These are phyloP conservation scores for Populus simonii DNA, from an alignment of 345 rosid species.

Conservation along the genomic window DNA sequence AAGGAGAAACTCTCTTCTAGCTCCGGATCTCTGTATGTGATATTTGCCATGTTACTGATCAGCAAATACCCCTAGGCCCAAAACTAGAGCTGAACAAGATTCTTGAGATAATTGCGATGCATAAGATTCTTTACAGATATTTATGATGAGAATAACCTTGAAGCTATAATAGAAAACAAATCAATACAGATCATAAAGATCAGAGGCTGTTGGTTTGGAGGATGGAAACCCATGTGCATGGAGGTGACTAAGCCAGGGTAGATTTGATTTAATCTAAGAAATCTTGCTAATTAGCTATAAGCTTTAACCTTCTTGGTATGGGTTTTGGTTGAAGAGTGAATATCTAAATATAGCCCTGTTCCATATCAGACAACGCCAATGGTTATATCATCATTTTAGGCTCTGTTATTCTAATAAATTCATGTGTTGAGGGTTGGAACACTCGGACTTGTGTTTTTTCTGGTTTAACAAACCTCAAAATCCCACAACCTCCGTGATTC, in stretches of 20 bases:
- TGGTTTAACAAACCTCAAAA: background rate
- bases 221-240: background rate
- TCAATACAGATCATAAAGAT: background rate
- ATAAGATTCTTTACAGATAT: background rate
- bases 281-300: background rate
- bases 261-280: background rate
- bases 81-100: background rate
- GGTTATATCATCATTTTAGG: background rate
- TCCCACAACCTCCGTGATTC: background rate
- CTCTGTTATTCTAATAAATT: background rate
- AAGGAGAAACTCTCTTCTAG: conserved; percentile 12
- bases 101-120: background rate
- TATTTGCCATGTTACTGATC: background rate
- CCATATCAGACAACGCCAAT: background rate
- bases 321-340: background rate
- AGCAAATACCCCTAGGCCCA: background rate
- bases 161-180: background rate
- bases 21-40: conserved; percentile 2
- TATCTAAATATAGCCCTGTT: background rate
- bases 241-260: background rate
- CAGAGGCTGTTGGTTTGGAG: background rate
- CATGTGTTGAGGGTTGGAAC: background rate
- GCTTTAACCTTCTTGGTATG: background rate
- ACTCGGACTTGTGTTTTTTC: background rate
- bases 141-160: background rate